phyloP scores from a whole-genome alignment of 371 early-diverging fungal genomes.

The Apophysomyces trapeziformis region DNA sequence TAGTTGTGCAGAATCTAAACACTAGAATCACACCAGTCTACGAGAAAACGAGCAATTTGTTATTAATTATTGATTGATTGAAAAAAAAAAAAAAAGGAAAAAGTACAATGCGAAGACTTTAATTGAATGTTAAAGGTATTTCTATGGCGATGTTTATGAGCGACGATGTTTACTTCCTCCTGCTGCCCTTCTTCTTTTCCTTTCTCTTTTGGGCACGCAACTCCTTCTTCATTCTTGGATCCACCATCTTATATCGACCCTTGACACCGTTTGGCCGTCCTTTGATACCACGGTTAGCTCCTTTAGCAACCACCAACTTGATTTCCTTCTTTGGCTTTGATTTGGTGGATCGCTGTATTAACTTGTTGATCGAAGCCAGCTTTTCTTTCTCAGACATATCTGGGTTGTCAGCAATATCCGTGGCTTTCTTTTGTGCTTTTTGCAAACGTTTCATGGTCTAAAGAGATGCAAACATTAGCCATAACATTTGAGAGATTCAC shows the following conservation, averaged over 20 bases:
- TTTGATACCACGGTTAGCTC: constrained; percentile 80
- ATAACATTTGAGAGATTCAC: constrained; percentile 11
- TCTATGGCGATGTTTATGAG: not conserved
- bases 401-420: constrained; percentile 81
- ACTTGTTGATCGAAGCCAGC: constrained; percentile 77
- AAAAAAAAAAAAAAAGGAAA: too few relatives aligned
- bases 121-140: not conserved
- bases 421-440: constrained; percentile 89
- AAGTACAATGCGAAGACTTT: constrained; percentile 1
- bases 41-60: too few relatives aligned
- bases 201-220: constrained; percentile 80
- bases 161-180: constrained; percentile 15
- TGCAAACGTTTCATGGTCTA: constrained; percentile 68
- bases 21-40: too few relatives aligned
- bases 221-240: constrained; percentile 93
- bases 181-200: constrained; percentile 57
- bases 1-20: too few relatives aligned
- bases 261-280: constrained; percentile 98
- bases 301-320: constrained; percentile 91
- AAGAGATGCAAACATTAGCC: not conserved
- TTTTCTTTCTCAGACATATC: constrained; percentile 92
- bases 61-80: too few relatives aligned
- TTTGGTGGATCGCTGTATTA: constrained; percentile 71
- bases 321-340: constrained; percentile 78
- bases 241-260: constrained; percentile 96